phyloP scores from a whole-genome alignment of 352 stramenopile genomes.

The Phytophthora pseudosyringae region DNA sequence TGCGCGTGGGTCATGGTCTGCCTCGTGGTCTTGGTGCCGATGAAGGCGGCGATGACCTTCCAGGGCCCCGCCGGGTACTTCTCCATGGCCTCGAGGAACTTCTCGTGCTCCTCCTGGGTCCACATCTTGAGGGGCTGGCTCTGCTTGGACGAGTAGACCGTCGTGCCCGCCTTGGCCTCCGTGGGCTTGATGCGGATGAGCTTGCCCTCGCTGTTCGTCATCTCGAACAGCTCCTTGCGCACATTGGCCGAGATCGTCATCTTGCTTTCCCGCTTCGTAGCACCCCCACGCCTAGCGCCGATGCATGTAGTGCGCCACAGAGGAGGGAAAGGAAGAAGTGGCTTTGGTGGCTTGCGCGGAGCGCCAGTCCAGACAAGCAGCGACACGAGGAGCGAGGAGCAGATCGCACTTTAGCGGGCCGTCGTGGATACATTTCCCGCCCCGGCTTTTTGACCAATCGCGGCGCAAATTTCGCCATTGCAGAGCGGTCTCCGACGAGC shows the following conservation, averaged over 20 bases:
- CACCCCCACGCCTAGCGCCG: conserved; percentile 21
- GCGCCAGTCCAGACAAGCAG: conserved; percentile 38
- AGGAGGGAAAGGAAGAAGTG: conserved; percentile 45
- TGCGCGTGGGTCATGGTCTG: conserved; percentile 94
- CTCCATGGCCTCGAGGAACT: conserved; percentile 87
- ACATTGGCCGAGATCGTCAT: conserved; percentile 90
- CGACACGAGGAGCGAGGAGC: conserved; percentile 34
- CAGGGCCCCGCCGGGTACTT: conserved; percentile 85
- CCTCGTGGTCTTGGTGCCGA: conserved; percentile 87
- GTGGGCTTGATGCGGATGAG: conserved; percentile 88
- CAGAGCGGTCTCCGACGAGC: not conserved
- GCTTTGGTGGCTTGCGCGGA: conserved; percentile 22
- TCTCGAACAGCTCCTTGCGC: conserved; percentile 87
- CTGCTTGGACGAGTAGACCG: conserved; percentile 86
- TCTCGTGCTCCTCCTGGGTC: conserved; percentile 87
- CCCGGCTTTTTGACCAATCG: conserved; percentile 8
- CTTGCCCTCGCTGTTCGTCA: conserved; percentile 77
- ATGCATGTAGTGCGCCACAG: conserved; percentile 33
- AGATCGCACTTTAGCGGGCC: conserved; percentile 58
- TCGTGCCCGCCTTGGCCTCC: conserved; percentile 84
- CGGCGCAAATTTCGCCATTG: too few species aligned
- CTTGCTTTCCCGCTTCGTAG: conserved; percentile 36
- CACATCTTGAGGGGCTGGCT: conserved; percentile 87
- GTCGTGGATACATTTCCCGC: conserved; percentile 26
- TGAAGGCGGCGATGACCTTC: conserved; percentile 85